Conservation (phyloP, 2,329 filamentous ascomycete species). For the Aspergillus brunneoviolaceus region DNA sequence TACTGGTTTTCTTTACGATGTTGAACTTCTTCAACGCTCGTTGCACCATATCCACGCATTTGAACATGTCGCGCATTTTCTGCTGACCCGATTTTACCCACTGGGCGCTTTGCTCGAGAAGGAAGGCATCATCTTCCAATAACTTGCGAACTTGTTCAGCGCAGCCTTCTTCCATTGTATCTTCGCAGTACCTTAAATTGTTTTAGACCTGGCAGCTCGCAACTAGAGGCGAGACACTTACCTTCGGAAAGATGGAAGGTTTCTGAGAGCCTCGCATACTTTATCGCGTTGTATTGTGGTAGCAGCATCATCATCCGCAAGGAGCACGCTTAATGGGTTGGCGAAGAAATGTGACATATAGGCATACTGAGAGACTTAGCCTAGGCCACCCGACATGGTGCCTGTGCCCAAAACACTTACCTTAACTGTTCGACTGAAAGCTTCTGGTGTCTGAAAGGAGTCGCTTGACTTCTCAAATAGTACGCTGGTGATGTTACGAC, state of each 20-base stretch:
- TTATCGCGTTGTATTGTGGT: constrained; percentile 36
- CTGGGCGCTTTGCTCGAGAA: constrained; percentile 45
- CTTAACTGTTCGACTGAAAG: constrained; percentile 54
- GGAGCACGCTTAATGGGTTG: constrained; percentile 56
- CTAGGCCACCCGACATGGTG: background rate
- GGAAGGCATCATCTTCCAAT: constrained; percentile 50
- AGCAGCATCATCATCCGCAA: constrained; percentile 31
- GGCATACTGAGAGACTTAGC: constrained; percentile 50
- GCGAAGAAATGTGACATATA: constrained; percentile 66
- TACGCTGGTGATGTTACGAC: constrained; percentile 51
- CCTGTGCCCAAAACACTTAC: constrained; percentile 27
- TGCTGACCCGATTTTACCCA: constrained; percentile 42
- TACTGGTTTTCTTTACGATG: constrained; percentile 28
- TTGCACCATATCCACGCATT: constrained; percentile 31
- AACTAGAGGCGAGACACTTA: constrained; percentile 22
- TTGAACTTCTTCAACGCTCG: constrained; percentile 30
- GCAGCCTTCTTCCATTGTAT: constrained; percentile 40
- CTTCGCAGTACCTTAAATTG: constrained; percentile 39
- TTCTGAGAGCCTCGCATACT: constrained; percentile 57
- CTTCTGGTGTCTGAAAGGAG: constrained; percentile 59
- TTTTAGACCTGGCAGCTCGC: constrained; percentile 15
- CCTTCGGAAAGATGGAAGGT: constrained; percentile 56
- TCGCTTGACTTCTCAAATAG: constrained; percentile 59
- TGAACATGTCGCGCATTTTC: constrained; percentile 39
- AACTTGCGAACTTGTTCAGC: constrained; percentile 42